Evolutionary conservation across 192 early-diverging fungal species (phyloP).

Genomic region (Mortierella antarctica): DNA sequence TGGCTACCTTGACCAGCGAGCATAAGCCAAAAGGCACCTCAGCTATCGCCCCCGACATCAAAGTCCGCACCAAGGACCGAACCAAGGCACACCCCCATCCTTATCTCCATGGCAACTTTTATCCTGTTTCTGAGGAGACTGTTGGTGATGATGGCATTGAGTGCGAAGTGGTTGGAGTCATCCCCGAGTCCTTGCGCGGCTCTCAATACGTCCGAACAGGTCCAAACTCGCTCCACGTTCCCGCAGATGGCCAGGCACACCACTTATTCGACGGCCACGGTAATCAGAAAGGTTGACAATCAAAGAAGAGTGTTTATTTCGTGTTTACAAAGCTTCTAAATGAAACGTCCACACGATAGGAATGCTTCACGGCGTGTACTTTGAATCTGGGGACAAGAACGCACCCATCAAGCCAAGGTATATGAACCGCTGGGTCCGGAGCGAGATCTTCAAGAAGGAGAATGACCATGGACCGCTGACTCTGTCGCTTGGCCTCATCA

Average conservation of each 20-base stretch:
- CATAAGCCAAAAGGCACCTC: neutral
- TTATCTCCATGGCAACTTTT: slow-evolving; percentile 43
- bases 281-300: no score
- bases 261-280: slow-evolving; percentile 41
- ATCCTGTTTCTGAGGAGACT: slow-evolving; percentile 48
- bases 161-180: slow-evolving; percentile 35
- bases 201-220: slow-evolving; percentile 46
- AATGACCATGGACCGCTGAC: slow-evolving; percentile 14
- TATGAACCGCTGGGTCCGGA: slow-evolving; percentile 44
- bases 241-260: slow-evolving; percentile 16
- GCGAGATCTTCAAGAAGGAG: slow-evolving; percentile 24
- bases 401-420: slow-evolving; percentile 23
- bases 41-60: slow-evolving; percentile 20
- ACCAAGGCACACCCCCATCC: slow-evolving; percentile 31
- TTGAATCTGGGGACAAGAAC: slow-evolving; percentile 10
- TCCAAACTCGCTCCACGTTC: slow-evolving; percentile 29
- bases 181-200: slow-evolving; percentile 25
- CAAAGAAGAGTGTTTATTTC: no score
- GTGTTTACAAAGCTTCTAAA: no score
- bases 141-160: slow-evolving; percentile 43
- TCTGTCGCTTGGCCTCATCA: slow-evolving; percentile 7
- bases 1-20: neutral
- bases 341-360: no score
- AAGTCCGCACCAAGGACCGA: slow-evolving; percentile 6
- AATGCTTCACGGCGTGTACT: slow-evolving; percentile 45